Percentiles rank a stretch among this genome's conserved stretches.
Evolutionary conservation across 2,329 filamentous ascomycete genomes (phyloP).

Genomic region (Capronia americana): DNA sequence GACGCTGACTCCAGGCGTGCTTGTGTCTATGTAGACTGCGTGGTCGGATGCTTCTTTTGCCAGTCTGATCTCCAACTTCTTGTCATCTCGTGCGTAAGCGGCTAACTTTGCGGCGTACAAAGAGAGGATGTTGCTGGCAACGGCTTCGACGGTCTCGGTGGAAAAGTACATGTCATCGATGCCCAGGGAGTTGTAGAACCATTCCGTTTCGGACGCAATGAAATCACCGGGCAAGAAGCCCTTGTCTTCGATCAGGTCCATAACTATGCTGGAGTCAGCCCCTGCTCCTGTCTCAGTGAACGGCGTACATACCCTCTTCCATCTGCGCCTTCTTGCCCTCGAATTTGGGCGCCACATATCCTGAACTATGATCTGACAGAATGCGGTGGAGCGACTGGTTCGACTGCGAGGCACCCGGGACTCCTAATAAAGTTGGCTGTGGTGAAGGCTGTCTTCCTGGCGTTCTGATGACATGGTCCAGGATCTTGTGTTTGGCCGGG

Average conservation of each 20-base stretch:
- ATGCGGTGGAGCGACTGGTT: constrained; percentile 66
- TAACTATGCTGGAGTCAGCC: constrained; percentile 63
- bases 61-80: constrained; percentile 89
- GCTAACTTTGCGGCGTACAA: constrained; percentile 97
- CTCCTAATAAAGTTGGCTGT: constrained; percentile 82
- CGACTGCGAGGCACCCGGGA: constrained; percentile 63
- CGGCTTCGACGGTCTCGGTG: constrained; percentile 82
- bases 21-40: constrained; percentile 98
- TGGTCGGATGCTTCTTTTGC: constrained; percentile 96
- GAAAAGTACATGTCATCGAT: constrained; percentile 99
- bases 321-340: constrained; percentile 92
- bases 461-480: constrained; percentile 61
- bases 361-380: constrained; percentile 85
- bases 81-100: constrained; percentile 89
- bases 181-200: constrained; percentile 97
- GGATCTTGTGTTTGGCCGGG: constrained; percentile 60
- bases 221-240: constrained; percentile 86
- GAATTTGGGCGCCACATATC: constrained; percentile 94
- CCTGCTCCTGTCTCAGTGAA: constrained; percentile 25
- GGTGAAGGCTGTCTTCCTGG: constrained; percentile 76
- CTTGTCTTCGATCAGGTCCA: constrained; percentile 76
- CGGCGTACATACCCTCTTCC: constrained; percentile 67
- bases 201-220: constrained; percentile 82
- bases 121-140: constrained; percentile 92
- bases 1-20: constrained; percentile 80